Conservation (phyloP, 2,329 filamentous ascomycete species). For the Didymosphaeria variabile region DNA sequence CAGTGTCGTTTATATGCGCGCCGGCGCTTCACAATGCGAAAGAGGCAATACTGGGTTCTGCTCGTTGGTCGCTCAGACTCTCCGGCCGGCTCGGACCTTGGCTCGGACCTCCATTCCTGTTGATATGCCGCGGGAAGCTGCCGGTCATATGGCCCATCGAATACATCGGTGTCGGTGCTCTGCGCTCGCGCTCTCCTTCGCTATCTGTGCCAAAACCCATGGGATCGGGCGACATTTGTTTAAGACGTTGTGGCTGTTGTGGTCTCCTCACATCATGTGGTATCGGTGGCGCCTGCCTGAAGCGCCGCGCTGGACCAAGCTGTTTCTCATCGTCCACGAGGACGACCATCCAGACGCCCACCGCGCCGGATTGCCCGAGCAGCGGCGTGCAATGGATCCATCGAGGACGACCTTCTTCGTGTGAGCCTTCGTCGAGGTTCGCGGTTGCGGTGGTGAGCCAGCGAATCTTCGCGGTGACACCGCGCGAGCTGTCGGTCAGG, state of each 20-base stretch:
- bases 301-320: slow-evolving; percentile 30
- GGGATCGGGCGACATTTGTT: background rate
- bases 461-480: slow-evolving; percentile 77
- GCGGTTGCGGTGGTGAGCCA: slow-evolving; percentile 63
- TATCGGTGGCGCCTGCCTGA: slow-evolving; percentile 44
- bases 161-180: background rate
- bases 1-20: slow-evolving; percentile 3
- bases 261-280: slow-evolving; percentile 32
- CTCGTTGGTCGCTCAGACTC: slow-evolving; percentile 21
- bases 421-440: slow-evolving; percentile 52
- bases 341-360: slow-evolving; percentile 83
- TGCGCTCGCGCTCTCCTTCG: slow-evolving; percentile 16
- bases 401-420: slow-evolving; percentile 67
- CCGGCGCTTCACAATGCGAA: slow-evolving; percentile 23
- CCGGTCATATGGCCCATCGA: slow-evolving; percentile 7
- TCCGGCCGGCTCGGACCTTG: slow-evolving; percentile 14
- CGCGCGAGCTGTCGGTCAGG: slow-evolving; percentile 69
- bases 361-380: slow-evolving; percentile 69
- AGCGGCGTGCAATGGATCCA: slow-evolving; percentile 84
- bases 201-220: slow-evolving; percentile 9
- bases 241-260: background rate
- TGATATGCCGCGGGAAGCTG: slow-evolving; percentile 2
- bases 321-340: slow-evolving; percentile 67
- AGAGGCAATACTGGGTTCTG: slow-evolving; percentile 25
- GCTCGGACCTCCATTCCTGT: slow-evolving; percentile 15